A percentile compares a stretch with the other conserved stretches of the same genome.
Conservation (phyloP, 805 yeast genomes). For the Nakazawaea ernobii region DNA sequence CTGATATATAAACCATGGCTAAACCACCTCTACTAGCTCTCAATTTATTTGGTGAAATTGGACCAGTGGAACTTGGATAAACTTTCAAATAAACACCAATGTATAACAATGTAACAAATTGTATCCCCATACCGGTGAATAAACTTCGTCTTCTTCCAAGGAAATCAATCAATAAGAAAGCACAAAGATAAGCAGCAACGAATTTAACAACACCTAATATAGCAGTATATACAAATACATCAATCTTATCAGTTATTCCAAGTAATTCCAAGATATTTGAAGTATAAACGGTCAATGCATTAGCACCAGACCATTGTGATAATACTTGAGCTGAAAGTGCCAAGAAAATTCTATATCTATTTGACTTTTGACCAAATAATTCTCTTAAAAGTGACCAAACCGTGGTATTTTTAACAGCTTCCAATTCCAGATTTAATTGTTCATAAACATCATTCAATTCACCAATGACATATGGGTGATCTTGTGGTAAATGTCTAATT, state of each 20-base stretch:
- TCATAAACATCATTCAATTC: conserved; percentile 48
- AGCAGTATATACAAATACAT: conserved; percentile 42
- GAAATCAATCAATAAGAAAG: conserved; percentile 48
- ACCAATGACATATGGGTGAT: conserved; percentile 43
- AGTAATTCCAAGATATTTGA: conserved; percentile 44
- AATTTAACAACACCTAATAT: conserved; percentile 50
- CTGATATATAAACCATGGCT: conserved; percentile 43
- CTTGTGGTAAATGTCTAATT: conserved; percentile 27
- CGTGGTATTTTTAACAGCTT: conserved; percentile 21
- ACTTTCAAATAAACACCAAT: conserved; percentile 41
- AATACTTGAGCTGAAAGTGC: conserved; percentile 39
- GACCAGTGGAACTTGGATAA: conserved; percentile 36
- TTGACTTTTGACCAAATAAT: conserved; percentile 30
- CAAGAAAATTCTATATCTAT: conserved; percentile 39
- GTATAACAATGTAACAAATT: conserved; percentile 35
- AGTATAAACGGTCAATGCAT: conserved; percentile 50
- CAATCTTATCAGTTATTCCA: conserved; percentile 34
- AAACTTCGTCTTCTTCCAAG: conserved; percentile 47
- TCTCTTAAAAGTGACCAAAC: conserved; percentile 25
- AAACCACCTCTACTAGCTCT: conserved; percentile 47
- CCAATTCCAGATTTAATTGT: conserved; percentile 33
- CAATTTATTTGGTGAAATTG: conserved; percentile 30
- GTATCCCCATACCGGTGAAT: conserved; percentile 42
- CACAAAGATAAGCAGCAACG: conserved; percentile 39
- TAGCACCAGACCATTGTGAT: conserved; percentile 58